Evolutionary conservation across 495 filamentous ascomycete species (phyloP).

Genomic region (Sabuloglossum arenarium): DNA sequence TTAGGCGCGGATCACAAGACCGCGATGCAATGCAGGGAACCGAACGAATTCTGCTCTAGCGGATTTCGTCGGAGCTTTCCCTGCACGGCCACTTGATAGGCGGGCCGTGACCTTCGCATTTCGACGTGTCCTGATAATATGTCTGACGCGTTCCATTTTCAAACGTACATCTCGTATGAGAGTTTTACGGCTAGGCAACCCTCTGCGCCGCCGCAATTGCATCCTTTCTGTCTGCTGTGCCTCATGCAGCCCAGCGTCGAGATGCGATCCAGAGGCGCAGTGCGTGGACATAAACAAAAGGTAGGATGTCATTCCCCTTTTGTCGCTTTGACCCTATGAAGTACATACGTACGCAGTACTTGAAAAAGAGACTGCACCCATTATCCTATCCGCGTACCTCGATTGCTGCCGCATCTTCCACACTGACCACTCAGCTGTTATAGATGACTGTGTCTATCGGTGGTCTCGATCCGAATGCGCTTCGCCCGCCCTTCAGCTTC

Average conservation of each 20-base stretch:
- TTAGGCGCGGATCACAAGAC: conserved; percentile 1
- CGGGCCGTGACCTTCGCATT: not conserved
- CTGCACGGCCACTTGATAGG: not conserved
- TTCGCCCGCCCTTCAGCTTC: not conserved
- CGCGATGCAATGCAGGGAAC: not conserved
- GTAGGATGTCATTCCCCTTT: too few relatives aligned
- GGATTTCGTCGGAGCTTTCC: not conserved
- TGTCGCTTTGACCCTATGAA: too few relatives aligned
- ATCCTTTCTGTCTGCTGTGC: not conserved
- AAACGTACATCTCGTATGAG: not conserved
- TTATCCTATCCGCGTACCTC: too few relatives aligned
- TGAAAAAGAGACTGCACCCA: too few relatives aligned
- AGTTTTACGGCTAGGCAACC: not conserved
- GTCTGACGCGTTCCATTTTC: not conserved
- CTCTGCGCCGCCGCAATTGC: not conserved
- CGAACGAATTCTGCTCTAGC: not conserved
- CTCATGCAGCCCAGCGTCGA: not conserved
- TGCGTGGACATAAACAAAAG: too few relatives aligned
- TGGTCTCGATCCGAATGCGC: not conserved
- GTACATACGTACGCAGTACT: too few relatives aligned
- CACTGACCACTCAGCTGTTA: not conserved
- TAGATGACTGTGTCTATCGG: not conserved
- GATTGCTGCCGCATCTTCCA: not conserved
- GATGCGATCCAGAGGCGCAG: not conserved
- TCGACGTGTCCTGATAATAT: not conserved